Conservation (phyloP, 1,284 basidiomycete species). For the Ustilago tritici region DNA sequence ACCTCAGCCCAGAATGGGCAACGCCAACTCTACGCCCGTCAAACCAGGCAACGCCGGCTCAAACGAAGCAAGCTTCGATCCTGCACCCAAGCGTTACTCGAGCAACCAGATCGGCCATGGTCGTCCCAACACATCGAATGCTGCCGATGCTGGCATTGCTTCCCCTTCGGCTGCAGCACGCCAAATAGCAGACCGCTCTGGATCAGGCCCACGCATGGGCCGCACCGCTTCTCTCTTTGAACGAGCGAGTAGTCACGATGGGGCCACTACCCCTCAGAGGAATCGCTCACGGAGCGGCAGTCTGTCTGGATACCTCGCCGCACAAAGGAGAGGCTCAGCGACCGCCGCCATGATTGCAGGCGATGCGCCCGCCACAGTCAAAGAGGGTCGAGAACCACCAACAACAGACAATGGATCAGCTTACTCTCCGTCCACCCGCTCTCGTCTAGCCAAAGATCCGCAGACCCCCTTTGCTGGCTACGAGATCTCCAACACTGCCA, state of each 20-base stretch:
- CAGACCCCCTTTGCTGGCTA: conserved; percentile 20
- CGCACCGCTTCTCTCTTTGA: conserved; percentile 43
- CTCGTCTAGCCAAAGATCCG: conserved; percentile 6
- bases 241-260: conserved; percentile 52
- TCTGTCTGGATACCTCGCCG: conserved; percentile 32
- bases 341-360: conserved; percentile 22
- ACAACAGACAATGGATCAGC: neutral
- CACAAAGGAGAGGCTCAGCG: conserved; percentile 35
- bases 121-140: conserved; percentile 1
- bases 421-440: conserved; percentile 12
- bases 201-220: conserved; percentile 17
- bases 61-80: conserved; percentile 14
- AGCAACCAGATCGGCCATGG: conserved; percentile 21
- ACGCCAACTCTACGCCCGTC: conserved; percentile 38
- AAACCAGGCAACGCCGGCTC: conserved; percentile 22
- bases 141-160: neutral
- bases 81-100: conserved; percentile 28
- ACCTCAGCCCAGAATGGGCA: conserved; percentile 26
- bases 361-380: conserved; percentile 23
- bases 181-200: conserved; percentile 10
- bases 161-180: conserved; percentile 13
- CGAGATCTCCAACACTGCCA: conserved; percentile 32
- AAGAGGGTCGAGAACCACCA: conserved; percentile 23
- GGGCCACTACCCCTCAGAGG: conserved; percentile 31
- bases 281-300: conserved; percentile 48